Conservation (phyloP, 169 alveolate genomes). For the Cryptosporidium tyzzeri region DNA sequence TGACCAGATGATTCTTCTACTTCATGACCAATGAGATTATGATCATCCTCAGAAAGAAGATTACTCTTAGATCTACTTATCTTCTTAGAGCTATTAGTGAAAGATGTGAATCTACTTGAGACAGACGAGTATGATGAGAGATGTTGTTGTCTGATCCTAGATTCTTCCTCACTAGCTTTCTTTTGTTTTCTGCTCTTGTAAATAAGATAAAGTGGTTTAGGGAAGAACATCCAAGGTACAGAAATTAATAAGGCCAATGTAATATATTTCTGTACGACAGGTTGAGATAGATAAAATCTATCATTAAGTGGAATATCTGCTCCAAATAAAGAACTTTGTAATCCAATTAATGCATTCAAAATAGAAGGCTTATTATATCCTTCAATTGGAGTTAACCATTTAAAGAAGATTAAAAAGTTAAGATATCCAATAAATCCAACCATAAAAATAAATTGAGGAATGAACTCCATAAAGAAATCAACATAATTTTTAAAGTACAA, state of each 20-base stretch:
- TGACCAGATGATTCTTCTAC: slow-evolving; percentile 76
- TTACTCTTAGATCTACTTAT: background rate
- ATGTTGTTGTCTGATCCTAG: slow-evolving; percentile 21
- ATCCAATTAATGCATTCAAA: slow-evolving; percentile 95
- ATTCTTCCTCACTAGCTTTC: slow-evolving; percentile 27
- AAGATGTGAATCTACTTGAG: slow-evolving; percentile 29
- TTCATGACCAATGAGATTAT: slow-evolving; percentile 79
- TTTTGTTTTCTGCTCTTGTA: slow-evolving; percentile 77
- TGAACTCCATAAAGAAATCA: slow-evolving; percentile 95
- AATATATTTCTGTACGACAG: slow-evolving; percentile 84
- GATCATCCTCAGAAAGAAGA: slow-evolving; percentile 77
- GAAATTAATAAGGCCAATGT: slow-evolving; percentile 87
- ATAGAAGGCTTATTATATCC: slow-evolving; percentile 93
- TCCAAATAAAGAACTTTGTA: slow-evolving; percentile 85
- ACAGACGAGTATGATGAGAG: slow-evolving; percentile 53
- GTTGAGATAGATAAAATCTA: slow-evolving; percentile 85
- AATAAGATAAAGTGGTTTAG: slow-evolving; percentile 91
- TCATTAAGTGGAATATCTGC: slow-evolving; percentile 81
- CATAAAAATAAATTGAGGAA: slow-evolving; percentile 97
- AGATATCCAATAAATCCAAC: slow-evolving; percentile 95
- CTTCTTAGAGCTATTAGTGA: slow-evolving; percentile 34
- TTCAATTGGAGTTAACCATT: slow-evolving; percentile 93
- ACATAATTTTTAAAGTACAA: slow-evolving; percentile 88
- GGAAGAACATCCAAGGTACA: slow-evolving; percentile 95
- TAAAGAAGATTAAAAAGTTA: slow-evolving; percentile 92